Base-by-base conservation (phyloP, 805 yeast genomes). In the Wickerhamomyces silvicola region DNA sequence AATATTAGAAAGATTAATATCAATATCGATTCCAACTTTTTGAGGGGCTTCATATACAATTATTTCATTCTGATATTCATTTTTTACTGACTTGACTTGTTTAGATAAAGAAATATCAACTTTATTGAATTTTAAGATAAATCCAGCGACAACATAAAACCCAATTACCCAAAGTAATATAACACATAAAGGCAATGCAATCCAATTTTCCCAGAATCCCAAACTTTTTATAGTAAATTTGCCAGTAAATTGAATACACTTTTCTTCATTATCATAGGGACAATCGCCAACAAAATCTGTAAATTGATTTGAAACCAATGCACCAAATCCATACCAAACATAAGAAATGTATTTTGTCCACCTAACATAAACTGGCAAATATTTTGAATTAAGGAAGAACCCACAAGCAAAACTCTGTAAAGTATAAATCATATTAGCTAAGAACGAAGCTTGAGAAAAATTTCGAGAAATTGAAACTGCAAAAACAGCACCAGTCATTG, bases 351-450 rank as follows among this genome's bases (percentile, higher is more conserved):
- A 85, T 50, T 80, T 82, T 5, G 79, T 69, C 95, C 95, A 85
- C 22, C 85, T 65, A 7, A 85, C 94, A 47, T 86, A 86, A 1
- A 82, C 94, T 0, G 94, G 94, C 76, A 84, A 68, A 1, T 73
- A 66, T 7, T 65, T 62, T 1, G 87, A 74, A 52, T 84, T 84
- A 12, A 79, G 80, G 48, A 81, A 84, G 56, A 72, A 83, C 0
- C 95, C 95, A 53, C 85, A 78, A 0, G 86, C 84, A 70, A 82
- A 75, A 27, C 83, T 72, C 48, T 83, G 87, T 12, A 82, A 57
- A 7, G 53, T 48, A 24, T 45, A 51, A 27, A 48, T 42, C 33
- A 46, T 24, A 22, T 50, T 50, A 7, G 52, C 45, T 11, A 48
- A 17, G 10, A 50, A 31, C 10, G 47, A 33, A 3, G 52, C 51